A percentile compares a stretch with the other conserved stretches of the same genome.
phyloP scores from a whole-genome alignment of 495 filamentous ascomycete genomes.

The Xylaria intraflava region DNA sequence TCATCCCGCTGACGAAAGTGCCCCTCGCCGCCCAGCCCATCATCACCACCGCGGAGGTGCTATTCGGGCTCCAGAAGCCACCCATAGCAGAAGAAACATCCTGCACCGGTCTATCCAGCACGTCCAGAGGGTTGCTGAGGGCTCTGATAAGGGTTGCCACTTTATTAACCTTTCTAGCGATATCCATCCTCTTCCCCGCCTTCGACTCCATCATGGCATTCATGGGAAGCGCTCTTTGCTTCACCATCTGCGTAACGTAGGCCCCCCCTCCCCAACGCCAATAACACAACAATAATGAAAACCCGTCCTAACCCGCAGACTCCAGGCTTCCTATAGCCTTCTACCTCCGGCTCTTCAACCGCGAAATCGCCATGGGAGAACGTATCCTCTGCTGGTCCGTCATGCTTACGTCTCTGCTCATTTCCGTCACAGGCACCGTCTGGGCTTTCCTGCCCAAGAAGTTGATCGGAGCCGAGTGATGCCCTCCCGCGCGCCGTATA shows the following conservation, averaged over 20 bases:
- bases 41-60: slow-evolving; percentile 72
- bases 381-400: slow-evolving; percentile 60
- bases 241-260: slow-evolving; percentile 85
- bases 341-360: slow-evolving; percentile 87
- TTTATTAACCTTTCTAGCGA: slow-evolving; percentile 34
- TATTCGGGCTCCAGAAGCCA: slow-evolving; percentile 62
- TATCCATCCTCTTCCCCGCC: slow-evolving; percentile 71
- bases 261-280: slow-evolving; percentile 14
- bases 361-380: slow-evolving; percentile 61
- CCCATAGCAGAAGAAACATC: slow-evolving; percentile 37
- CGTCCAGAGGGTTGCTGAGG: slow-evolving; percentile 54
- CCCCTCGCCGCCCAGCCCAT: slow-evolving; percentile 89
- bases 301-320: background rate
- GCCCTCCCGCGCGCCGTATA: background rate
- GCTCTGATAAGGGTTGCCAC: slow-evolving; percentile 51
- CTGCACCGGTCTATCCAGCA: slow-evolving; percentile 48
- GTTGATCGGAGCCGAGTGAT: slow-evolving; percentile 39
- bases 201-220: slow-evolving; percentile 96
- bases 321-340: slow-evolving; percentile 68
- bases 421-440: slow-evolving; percentile 73
- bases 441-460: slow-evolving; percentile 80
- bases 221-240: slow-evolving; percentile 84
- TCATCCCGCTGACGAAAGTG: slow-evolving; percentile 92
- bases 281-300: background rate
- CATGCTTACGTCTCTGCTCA: slow-evolving; percentile 57